These are phyloP conservation scores for Lactarius hatsudake DNA, from an alignment of 768 basidiomycete genomes.

Conservation along the genomic window DNA sequence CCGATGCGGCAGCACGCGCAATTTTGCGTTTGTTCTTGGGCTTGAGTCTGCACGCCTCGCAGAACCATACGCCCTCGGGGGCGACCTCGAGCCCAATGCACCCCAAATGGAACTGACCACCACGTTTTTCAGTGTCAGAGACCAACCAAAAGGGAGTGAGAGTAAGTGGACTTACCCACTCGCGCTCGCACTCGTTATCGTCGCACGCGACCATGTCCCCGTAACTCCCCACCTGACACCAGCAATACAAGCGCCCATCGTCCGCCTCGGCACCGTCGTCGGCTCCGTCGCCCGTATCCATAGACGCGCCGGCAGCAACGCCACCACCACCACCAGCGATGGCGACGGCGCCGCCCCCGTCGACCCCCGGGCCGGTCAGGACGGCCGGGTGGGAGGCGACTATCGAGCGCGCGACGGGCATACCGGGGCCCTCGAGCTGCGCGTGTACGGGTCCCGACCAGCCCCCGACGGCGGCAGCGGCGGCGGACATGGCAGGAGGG, in stretches of 20 bases:
- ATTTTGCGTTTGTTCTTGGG: constrained; percentile 48
- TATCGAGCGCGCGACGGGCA: constrained; percentile 59
- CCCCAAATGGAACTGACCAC: constrained; percentile 67
- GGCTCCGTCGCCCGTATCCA: constrained; percentile 44
- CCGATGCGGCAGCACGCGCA: constrained; percentile 39
- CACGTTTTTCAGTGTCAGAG: not conserved
- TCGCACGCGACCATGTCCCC: constrained; percentile 97
- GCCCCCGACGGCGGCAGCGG: constrained; percentile 40
- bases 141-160: constrained; percentile 10
- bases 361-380: constrained; percentile 40
- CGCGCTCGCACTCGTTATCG: constrained; percentile 69
- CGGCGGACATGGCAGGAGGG: constrained; percentile 29
- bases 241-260: constrained; percentile 71
- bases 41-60: constrained; percentile 61
- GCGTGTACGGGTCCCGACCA: constrained; percentile 41
- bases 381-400: constrained; percentile 36
- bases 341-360: constrained; percentile 30
- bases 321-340: not conserved
- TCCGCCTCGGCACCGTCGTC: constrained; percentile 59
- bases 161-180: constrained; percentile 72
- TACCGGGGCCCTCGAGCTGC: constrained; percentile 73
- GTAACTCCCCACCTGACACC: constrained; percentile 80
- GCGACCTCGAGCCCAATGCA: constrained; percentile 67
- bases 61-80: constrained; percentile 76
- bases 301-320: constrained; percentile 44